phyloP scores from a whole-genome alignment of 305 asterid species.

The Fraxinus nigra region DNA sequence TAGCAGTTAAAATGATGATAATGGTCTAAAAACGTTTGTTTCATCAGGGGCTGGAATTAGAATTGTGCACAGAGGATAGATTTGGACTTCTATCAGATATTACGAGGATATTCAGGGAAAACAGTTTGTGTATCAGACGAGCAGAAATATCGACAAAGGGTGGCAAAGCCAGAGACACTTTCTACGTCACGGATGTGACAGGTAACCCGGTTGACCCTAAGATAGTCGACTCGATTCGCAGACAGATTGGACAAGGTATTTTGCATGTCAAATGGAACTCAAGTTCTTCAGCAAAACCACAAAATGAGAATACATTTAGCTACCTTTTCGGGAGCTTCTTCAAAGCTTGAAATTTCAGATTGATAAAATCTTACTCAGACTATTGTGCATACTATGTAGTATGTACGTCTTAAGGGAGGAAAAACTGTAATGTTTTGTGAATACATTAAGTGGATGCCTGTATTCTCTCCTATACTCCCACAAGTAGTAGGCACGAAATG shows the following conservation, averaged over 20 bases:
- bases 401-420: background rate
- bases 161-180: constrained; percentile 63
- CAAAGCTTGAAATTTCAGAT: constrained; percentile 33
- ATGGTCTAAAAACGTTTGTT: constrained; percentile 2
- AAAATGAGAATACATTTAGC: constrained; percentile 52
- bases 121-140: constrained; percentile 63
- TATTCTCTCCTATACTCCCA: background rate
- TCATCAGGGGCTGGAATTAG: constrained; percentile 64
- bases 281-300: constrained; percentile 30
- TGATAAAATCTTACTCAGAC: constrained; percentile 26
- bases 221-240: constrained; percentile 58
- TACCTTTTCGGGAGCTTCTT: constrained; percentile 55
- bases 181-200: constrained; percentile 65
- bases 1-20: background rate
- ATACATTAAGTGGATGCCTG: constrained; percentile 24
- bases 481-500: constrained; percentile 17
- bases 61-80: constrained; percentile 61
- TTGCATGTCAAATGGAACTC: constrained; percentile 56
- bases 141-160: constrained; percentile 70
- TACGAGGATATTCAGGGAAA: constrained; percentile 73
- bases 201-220: constrained; percentile 62
- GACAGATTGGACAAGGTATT: constrained; percentile 53
- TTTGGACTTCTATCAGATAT: constrained; percentile 67
- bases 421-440: background rate
- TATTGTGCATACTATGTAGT: constrained; percentile 17